Base-by-base conservation (phyloP, 345 rosid genomes). In the Citrus mangshanensis region DNA sequence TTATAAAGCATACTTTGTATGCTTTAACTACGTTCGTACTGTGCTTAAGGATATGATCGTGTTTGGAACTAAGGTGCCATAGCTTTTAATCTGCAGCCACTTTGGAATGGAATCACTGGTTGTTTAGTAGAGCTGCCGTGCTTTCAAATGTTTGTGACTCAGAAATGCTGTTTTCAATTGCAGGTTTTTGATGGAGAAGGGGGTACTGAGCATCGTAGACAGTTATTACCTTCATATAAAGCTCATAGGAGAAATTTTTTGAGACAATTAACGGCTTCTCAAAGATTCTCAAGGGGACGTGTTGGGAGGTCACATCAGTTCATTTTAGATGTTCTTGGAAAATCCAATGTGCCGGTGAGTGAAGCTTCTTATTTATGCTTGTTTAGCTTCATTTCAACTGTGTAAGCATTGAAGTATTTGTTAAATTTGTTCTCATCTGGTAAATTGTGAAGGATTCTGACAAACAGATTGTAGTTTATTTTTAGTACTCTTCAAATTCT, bases 181-280 rank as follows among this genome's bases (percentile, higher is more conserved):
- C 85, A 95, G 98, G 97, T 95, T 84, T 60, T 92, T 76, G 97
- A 95, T 84, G 99, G 99, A 70, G 97, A 90, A 73, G 84, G 89
- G 40, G 92, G 96, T 63, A 84, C 66, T 81, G 88, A 92, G 85
- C 85, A 76, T 79, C 93, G 98, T 14, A 86, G 95, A 79, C 84
- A 63, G 75, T 82, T 92, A 79, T 79, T 95, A 12, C 99, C 99
- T 81, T 92, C 97, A 22, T 93, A 95, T 84, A 93, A 93, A 86
- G 92, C 95, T 6, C 92, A 89, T 82, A 88, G 98, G 81, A 87
- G 78, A 86, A 87, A 84, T 74, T 86, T 82, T 75, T 54, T 75
- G 8, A 61, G 64, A 59, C 78, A 68, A 38, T 70, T 76, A 73
- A 81, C 92, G 30, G 74, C 80, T 66, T 76, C 71, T 28, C 83